Conservation (phyloP, 371 early-diverging fungal species). For the Mucor circinelloides region DNA sequence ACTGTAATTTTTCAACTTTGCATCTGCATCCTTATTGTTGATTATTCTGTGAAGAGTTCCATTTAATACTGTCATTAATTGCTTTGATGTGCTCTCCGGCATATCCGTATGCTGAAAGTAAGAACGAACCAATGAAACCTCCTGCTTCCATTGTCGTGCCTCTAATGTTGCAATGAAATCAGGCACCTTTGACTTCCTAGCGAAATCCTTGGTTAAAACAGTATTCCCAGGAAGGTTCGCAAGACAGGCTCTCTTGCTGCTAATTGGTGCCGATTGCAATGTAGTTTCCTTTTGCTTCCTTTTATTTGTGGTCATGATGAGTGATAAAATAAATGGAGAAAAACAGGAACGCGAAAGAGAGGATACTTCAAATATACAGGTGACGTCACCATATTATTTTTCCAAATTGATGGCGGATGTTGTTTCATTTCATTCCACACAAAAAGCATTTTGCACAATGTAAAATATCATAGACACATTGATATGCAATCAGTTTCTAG, state of each 20-base stretch:
- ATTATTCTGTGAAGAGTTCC: background rate
- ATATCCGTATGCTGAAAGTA: background rate
- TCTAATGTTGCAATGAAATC: background rate
- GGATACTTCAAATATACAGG: background rate
- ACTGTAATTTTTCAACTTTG: background rate
- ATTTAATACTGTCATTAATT: conserved; percentile 5
- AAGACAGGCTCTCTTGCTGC: background rate
- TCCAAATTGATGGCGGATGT: too few species aligned
- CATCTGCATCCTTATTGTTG: background rate
- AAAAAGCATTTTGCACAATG: too few species aligned
- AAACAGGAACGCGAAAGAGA: background rate
- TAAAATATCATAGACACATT: too few species aligned
- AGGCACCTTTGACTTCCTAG: background rate
- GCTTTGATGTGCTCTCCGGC: background rate
- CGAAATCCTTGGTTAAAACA: background rate
- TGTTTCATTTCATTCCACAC: too few species aligned
- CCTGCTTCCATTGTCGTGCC: background rate
- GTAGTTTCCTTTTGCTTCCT: background rate
- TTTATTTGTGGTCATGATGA: background rate
- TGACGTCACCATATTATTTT: background rate
- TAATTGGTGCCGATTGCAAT: background rate
- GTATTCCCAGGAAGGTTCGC: background rate
- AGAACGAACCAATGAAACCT: background rate
- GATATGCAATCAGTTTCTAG: too few species aligned
- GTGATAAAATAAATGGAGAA: background rate